phyloP scores from a whole-genome alignment of 257 asterid genomes.

The Nicotiana noctiflora region DNA sequence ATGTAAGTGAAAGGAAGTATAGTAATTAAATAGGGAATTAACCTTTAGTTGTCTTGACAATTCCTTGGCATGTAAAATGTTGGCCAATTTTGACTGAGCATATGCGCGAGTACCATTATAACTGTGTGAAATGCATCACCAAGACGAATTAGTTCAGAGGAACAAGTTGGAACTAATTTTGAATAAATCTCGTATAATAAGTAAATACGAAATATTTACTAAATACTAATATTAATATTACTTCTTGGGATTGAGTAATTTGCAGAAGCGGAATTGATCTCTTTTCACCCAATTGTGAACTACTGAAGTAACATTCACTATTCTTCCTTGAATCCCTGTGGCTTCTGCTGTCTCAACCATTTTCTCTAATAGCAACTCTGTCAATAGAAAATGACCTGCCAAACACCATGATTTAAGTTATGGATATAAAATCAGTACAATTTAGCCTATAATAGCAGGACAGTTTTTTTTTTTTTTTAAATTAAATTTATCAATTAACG shows the following conservation, averaged over 20 bases:
- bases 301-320: conserved; percentile 83
- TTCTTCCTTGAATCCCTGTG: conserved; percentile 70
- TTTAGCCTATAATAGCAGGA: no score
- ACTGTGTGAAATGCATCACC: conserved; percentile 30
- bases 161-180: no score
- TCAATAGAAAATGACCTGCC: conserved; percentile 79
- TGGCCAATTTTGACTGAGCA: conserved; percentile 84
- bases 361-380: conserved; percentile 73
- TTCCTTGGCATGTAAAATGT: conserved; percentile 87
- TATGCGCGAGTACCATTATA: conserved; percentile 80
- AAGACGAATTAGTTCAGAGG: not conserved
- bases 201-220: not conserved
- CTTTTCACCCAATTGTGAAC: conserved; percentile 75
- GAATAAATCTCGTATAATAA: not conserved
- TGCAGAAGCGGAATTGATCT: conserved; percentile 43
- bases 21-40: not conserved
- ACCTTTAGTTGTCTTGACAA: conserved; percentile 76
- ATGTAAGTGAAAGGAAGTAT: not conserved
- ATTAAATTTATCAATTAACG: no score
- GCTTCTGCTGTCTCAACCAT: conserved; percentile 76
- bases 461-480: no score
- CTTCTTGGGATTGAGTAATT: conserved; percentile 69
- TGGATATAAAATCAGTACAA: no score
- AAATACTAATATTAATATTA: not conserved
- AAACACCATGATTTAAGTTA: not conserved